Evolutionary conservation across 257 asterid species (phyloP).

Genomic region (Fraxinus pennsylvanica): DNA sequence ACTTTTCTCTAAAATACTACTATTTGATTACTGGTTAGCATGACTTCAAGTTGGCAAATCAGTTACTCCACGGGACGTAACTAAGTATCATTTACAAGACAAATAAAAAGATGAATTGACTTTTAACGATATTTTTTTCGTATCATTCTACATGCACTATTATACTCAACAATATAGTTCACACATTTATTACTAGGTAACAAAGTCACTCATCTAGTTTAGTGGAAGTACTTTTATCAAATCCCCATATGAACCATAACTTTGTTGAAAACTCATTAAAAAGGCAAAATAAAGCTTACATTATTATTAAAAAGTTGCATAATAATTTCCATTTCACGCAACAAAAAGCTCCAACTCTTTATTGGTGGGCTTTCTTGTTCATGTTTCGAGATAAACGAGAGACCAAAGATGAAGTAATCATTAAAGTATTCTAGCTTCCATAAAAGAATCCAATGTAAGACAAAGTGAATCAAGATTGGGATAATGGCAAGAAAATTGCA

Average conservation of each 20-base stretch:
- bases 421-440: not conserved
- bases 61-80: too few species aligned
- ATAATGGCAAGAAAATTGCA: not conserved
- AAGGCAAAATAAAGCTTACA: not conserved
- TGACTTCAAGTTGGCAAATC: too few species aligned
- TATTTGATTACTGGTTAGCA: too few species aligned
- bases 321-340: not conserved
- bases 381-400: not conserved
- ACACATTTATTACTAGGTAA: too few species aligned
- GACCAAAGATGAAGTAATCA: constrained; percentile 3
- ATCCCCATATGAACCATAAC: not conserved
- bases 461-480: constrained; percentile 3
- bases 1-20: too few species aligned
- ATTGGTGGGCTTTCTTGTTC: not conserved
- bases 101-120: too few species aligned
- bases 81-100: too few species aligned
- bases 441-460: constrained; percentile 17
- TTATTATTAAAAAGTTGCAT: not conserved
- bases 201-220: too few species aligned
- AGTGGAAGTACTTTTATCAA: too few species aligned
- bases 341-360: not conserved
- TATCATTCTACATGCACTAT: too few species aligned
- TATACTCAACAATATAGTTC: too few species aligned
- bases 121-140: too few species aligned
- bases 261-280: not conserved